Conservation (phyloP, 1,284 basidiomycete species). For the Anthracocystis panici-leucophaei region DNA sequence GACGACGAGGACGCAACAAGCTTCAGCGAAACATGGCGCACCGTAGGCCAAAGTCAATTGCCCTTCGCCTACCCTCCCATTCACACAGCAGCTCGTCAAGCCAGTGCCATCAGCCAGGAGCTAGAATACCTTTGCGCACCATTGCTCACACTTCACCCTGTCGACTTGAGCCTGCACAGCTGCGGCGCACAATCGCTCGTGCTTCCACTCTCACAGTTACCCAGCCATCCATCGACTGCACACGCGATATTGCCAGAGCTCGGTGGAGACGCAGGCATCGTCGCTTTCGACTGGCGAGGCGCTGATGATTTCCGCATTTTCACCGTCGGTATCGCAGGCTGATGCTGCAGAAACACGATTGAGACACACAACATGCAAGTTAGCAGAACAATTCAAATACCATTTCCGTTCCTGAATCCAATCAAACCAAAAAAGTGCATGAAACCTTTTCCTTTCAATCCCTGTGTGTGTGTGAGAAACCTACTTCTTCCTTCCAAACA, state of each 20-base stretch:
- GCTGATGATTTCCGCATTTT: constrained; percentile 56
- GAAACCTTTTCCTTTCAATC: neutral
- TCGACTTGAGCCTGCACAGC: constrained; percentile 28
- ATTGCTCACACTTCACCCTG: constrained; percentile 30
- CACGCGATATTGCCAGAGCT: constrained; percentile 31
- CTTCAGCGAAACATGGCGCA: constrained; percentile 1
- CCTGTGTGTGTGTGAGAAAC: neutral
- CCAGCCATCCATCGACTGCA: constrained; percentile 5
- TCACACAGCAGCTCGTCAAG: neutral
- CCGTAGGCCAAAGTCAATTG: constrained; percentile 1
- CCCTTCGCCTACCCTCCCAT: constrained; percentile 18
- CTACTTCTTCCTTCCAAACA: constrained; percentile 43
- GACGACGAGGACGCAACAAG: constrained; percentile 5
- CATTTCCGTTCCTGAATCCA: neutral
- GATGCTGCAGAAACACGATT: neutral
- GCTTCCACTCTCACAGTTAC: constrained; percentile 15
- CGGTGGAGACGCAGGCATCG: constrained; percentile 36
- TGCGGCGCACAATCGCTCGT: constrained; percentile 32
- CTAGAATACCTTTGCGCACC: constrained; percentile 52
- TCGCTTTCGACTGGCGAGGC: constrained; percentile 56
- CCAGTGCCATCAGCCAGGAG: constrained; percentile 30
- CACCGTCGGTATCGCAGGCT: constrained; percentile 45
- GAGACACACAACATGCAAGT: neutral
- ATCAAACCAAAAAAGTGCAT: neutral
- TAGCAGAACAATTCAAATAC: neutral